These are phyloP conservation scores for Anethum foeniculum DNA, from an alignment of 140 eudicot genomes.

Conservation along the genomic window DNA sequence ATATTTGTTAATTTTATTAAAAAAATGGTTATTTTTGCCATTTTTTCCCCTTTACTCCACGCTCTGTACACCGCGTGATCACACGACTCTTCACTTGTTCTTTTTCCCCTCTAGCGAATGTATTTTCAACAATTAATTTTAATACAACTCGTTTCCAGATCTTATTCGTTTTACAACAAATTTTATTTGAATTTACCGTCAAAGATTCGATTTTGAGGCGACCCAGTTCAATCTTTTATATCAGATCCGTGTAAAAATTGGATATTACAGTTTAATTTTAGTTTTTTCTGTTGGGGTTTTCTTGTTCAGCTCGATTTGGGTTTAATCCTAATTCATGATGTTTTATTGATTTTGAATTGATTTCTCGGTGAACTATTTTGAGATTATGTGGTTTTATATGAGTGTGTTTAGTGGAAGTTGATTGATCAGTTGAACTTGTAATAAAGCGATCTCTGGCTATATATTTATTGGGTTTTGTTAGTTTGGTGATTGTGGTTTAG, in stretches of 20 bases:
- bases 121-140: background rate
- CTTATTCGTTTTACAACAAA: background rate
- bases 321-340: background rate
- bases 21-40: too few species aligned
- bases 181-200: background rate
- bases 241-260: conserved; percentile 3
- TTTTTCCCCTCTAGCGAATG: background rate
- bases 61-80: conserved; percentile 1
- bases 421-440: background rate
- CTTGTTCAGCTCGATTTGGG: background rate
- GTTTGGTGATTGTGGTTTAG: conserved; percentile 2
- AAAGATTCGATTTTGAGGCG: background rate
- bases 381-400: background rate
- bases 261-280: background rate
- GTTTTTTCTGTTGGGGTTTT: background rate
- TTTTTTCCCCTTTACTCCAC: background rate
- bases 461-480: background rate
- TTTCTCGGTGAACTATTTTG: background rate
- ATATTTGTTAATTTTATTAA: too few species aligned
- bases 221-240: background rate
- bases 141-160: background rate
- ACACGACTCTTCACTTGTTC: background rate
- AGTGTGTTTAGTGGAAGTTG: background rate
- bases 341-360: background rate
- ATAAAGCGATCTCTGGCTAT: background rate